These are phyloP conservation scores for Globisporangium lucens DNA, from an alignment of 352 stramenopile genomes.

Conservation along the genomic window DNA sequence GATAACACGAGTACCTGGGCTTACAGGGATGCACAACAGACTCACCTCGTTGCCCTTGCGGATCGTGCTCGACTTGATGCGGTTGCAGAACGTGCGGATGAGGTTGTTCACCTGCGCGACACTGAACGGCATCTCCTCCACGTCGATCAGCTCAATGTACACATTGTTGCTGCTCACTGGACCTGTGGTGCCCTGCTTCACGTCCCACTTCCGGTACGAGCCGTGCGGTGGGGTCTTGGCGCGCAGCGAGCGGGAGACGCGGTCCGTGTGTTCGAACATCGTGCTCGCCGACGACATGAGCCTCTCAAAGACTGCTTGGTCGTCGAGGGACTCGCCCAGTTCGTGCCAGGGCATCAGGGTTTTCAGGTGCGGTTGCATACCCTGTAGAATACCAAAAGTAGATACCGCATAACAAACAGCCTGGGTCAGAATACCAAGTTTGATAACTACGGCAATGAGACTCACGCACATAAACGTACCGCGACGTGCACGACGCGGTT, in stretches of 20 bases:
- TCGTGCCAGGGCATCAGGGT: slow-evolving; percentile 9
- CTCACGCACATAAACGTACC: not conserved
- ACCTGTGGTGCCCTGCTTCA: not conserved
- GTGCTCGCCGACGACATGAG: slow-evolving; percentile 1
- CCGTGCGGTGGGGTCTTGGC: slow-evolving; percentile 3
- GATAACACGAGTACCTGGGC: not conserved
- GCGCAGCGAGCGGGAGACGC: not conserved
- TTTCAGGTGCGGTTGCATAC: slow-evolving; percentile 1
- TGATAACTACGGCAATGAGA: not conserved
- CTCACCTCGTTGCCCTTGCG: not conserved
- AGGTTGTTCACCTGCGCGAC: slow-evolving; percentile 9
- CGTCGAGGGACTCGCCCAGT: slow-evolving; percentile 3
- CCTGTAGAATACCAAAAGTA: not conserved
- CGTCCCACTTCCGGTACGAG: slow-evolving; percentile 2
- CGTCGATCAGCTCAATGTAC: slow-evolving; percentile 8
- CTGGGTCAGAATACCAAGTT: not conserved
- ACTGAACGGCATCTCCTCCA: slow-evolving; percentile 11
- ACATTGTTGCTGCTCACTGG: not conserved
- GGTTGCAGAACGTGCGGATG: not conserved
- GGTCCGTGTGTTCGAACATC: slow-evolving; percentile 9
- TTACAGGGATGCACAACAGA: not conserved
- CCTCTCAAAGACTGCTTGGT: not conserved
- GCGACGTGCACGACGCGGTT: not conserved
- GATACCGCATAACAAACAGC: too few species aligned
- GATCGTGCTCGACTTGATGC: slow-evolving; percentile 2